A percentile compares a stretch with the other conserved stretches of the same genome.
Conservation (phyloP, 1,139 yeast species). For the Kodamaea alishanica region DNA sequence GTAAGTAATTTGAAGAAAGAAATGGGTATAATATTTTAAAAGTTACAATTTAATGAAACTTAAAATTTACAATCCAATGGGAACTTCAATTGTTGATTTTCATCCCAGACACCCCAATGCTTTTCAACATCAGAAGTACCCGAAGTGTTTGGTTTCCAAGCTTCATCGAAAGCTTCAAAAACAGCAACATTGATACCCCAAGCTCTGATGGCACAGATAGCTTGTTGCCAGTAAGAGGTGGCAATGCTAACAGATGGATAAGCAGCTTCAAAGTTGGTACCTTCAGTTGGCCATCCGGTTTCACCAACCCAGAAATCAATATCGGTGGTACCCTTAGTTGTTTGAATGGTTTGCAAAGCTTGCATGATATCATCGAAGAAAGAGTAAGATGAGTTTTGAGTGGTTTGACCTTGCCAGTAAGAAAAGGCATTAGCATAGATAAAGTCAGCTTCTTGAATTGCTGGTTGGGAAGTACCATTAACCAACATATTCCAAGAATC, state of each 20-base stretch:
- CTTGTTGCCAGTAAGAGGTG: conserved; percentile 75
- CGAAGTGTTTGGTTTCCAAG: conserved; percentile 90
- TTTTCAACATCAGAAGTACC: conserved; percentile 84
- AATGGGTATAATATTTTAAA: conserved; percentile 7
- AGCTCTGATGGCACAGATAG: conserved; percentile 86
- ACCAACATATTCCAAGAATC: conserved; percentile 94
- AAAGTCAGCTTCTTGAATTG: conserved; percentile 75
- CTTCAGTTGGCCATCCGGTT: conserved; percentile 97
- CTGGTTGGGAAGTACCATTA: conserved; percentile 67
- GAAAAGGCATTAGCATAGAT: conserved; percentile 93
- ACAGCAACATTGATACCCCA: conserved; percentile 93
- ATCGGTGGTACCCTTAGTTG: conserved; percentile 79
- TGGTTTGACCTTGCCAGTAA: conserved; percentile 97
- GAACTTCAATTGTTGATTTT: conserved; percentile 55
- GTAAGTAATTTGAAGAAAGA: conserved; percentile 1
- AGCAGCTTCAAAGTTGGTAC: conserved; percentile 64
- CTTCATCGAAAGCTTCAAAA: conserved; percentile 93
- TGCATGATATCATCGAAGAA: conserved; percentile 96
- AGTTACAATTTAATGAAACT: neutral
- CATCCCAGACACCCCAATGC: conserved; percentile 87
- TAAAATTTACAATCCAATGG: conserved; percentile 53
- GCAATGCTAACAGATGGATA: conserved; percentile 74
- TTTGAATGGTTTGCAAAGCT: conserved; percentile 83
- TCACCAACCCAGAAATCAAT: conserved; percentile 94
- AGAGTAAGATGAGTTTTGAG: conserved; percentile 75